Base-by-base conservation (phyloP, 441 rosid species). In the Omphalea diandra region DNA sequence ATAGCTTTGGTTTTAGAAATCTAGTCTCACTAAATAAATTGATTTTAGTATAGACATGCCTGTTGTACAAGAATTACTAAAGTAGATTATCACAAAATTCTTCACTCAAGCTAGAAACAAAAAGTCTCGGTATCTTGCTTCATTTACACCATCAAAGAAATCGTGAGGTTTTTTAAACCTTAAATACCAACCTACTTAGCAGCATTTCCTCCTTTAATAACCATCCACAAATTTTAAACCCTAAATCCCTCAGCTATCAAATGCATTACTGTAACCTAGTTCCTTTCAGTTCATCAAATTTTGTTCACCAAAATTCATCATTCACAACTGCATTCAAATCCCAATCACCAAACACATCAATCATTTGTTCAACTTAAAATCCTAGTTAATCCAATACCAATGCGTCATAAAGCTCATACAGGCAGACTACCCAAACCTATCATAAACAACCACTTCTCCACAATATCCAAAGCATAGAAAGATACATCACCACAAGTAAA, bases 261-360 rank as follows among this genome's bases (percentile, higher is more conserved):
- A n/a, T n/a, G n/a, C n/a, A n/a, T n/a, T n/a, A n/a, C n/a, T n/a
- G 68, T 29, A 67, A 24, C 63, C 22, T 54, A 27, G 14, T 52
- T 20, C 18, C 44, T 53, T 66, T 50, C 61, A 35, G 20, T 36
- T 53, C 59, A 33, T 50, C 31, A 27, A 36, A 33, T 49, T 50
- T 33, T 22, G n/a, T 15, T 8, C 4, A 57, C 31, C 12, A 18
- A 69, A 46, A n/a, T 44, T 33, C 47, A 58, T 58, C n/a, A 54
- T 55, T 63, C 8, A 36, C 44, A 22, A 71, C 18, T 35, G 44
- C 32, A 12, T 40, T 63, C 20, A 40, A 62, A 54, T 54, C 33
- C 29, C 22, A 44, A 44, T 24, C 24, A 5, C 38, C 63, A 71
- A 35, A 27, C 17, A 38, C 5, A 65, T n/a, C 27, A 7, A 8